Conservation (phyloP, 2,329 filamentous ascomycete species). For the Colletotrichum tabaci region DNA sequence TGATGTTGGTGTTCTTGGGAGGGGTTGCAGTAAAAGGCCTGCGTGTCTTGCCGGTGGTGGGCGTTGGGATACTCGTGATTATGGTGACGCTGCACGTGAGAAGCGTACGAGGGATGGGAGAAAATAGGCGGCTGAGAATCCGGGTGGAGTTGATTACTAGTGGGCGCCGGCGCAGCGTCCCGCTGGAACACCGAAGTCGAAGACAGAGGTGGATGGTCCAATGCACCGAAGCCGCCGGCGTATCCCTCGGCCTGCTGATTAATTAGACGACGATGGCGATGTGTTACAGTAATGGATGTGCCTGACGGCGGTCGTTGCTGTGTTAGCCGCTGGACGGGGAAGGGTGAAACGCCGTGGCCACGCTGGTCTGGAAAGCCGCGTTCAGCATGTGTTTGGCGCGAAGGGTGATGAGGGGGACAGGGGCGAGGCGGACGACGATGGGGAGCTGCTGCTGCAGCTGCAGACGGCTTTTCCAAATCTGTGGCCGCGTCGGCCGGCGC, state of each 20-base stretch:
- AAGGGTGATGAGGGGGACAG: conserved; percentile 7
- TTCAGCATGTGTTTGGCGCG: conserved; percentile 7
- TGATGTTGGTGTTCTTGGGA: conserved; percentile 1
- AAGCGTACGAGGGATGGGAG: conserved; percentile 11
- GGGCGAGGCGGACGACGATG: no score
- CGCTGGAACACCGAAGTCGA: not conserved
- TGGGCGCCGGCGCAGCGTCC: not conserved
- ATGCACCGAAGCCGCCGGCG: not conserved
- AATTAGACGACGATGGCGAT: conserved; percentile 4
- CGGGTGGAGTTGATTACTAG: not conserved
- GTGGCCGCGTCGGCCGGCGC: conserved; percentile 27
- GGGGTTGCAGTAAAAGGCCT: not conserved
- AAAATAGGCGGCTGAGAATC: not conserved
- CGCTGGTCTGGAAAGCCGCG: not conserved
- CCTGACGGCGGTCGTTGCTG: not conserved
- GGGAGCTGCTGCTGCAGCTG: no score
- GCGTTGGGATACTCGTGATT: not conserved
- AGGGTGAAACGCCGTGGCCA: not conserved
- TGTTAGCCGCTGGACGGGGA: conserved; percentile 1
- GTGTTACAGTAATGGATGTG: not conserved
- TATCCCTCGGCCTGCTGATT: conserved; percentile 12
- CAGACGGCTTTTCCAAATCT: conserved; percentile 17
- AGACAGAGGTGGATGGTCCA: not conserved
- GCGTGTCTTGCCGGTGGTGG: not conserved
- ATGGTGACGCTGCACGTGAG: conserved; percentile 1